Evolutionary conservation across 768 basidiomycete species (phyloP).

Genomic region (Leccinum olivaceopallidum): DNA sequence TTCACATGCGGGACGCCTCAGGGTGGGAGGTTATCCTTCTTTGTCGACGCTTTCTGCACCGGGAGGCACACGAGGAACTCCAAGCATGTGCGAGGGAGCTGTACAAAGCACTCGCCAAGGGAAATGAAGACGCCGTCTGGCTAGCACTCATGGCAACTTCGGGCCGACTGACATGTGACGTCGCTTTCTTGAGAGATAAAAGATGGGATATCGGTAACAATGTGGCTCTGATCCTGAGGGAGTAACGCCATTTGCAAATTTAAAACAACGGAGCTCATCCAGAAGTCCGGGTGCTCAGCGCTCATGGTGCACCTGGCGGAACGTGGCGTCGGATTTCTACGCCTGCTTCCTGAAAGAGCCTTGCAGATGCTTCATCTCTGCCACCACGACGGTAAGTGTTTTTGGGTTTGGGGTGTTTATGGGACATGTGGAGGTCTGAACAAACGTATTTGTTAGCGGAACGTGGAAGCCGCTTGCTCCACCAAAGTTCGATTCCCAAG

Average conservation of each 20-base stretch:
- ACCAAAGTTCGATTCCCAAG: constrained; percentile 74
- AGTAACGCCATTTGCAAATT: constrained; percentile 23
- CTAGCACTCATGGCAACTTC: constrained; percentile 61
- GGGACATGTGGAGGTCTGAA: background rate
- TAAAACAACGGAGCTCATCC: constrained; percentile 1
- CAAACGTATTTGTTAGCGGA: constrained; percentile 50
- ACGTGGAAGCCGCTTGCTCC: constrained; percentile 85
- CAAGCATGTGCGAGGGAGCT: constrained; percentile 64
- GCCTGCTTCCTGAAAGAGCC: constrained; percentile 76
- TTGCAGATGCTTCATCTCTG: constrained; percentile 82
- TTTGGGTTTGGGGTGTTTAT: background rate
- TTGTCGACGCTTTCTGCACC: constrained; percentile 76
- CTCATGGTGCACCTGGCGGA: constrained; percentile 37
- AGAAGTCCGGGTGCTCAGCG: background rate
- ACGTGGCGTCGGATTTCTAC: constrained; percentile 77
- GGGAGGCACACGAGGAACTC: constrained; percentile 68
- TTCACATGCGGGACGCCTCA: constrained; percentile 67
- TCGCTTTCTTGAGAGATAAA: constrained; percentile 52
- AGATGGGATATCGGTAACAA: constrained; percentile 64
- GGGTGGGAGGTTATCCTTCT: constrained; percentile 81
- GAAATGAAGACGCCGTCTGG: constrained; percentile 87
- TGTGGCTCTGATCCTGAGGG: constrained; percentile 29
- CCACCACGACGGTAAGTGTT: constrained; percentile 77
- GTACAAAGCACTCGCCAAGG: constrained; percentile 56
- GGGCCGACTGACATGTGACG: constrained; percentile 40